These are phyloP conservation scores for Platismatia glauca DNA, from an alignment of 495 filamentous ascomycete genomes.

Conservation along the genomic window DNA sequence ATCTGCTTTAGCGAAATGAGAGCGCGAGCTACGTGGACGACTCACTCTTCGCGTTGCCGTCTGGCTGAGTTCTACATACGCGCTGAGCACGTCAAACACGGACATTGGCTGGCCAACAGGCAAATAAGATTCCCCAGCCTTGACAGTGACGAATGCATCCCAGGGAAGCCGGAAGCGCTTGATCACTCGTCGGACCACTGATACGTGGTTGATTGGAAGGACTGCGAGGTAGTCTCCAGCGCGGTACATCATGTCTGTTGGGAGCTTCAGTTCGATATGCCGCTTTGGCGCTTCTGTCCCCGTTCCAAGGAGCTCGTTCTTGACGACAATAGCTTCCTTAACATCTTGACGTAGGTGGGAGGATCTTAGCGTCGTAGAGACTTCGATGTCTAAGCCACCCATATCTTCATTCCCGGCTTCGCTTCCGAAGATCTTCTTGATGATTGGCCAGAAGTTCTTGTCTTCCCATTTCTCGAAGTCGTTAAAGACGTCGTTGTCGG, in stretches of 20 bases:
- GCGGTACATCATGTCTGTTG: conserved; percentile 55
- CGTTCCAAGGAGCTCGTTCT: conserved; percentile 45
- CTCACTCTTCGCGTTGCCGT: conserved; percentile 47
- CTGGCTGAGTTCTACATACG: conserved; percentile 64
- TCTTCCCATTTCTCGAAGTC: conserved; percentile 68
- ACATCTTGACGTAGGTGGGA: conserved; percentile 59
- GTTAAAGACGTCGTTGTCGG: conserved; percentile 55
- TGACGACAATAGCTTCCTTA: conserved; percentile 50
- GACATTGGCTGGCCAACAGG: conserved; percentile 52
- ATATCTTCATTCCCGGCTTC: not conserved
- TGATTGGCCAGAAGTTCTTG: conserved; percentile 2
- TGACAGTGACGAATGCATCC: conserved; percentile 46
- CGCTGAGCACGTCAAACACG: conserved; percentile 51
- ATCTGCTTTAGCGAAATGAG: not conserved
- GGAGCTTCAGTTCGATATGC: conserved; percentile 57
- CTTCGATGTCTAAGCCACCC: conserved; percentile 41
- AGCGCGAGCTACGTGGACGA: not conserved
- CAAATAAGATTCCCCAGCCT: conserved; percentile 38
- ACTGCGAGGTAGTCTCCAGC: conserved; percentile 71
- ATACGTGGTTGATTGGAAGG: conserved; percentile 56
- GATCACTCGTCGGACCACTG: not conserved
- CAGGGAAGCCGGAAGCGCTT: conserved; percentile 48
- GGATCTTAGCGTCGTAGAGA: conserved; percentile 48
- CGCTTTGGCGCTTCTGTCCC: conserved; percentile 50
- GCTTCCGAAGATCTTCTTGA: conserved; percentile 2